Evolutionary conservation across 805 yeast species (phyloP).

Genomic region (Kodamaea laetipori): DNA sequence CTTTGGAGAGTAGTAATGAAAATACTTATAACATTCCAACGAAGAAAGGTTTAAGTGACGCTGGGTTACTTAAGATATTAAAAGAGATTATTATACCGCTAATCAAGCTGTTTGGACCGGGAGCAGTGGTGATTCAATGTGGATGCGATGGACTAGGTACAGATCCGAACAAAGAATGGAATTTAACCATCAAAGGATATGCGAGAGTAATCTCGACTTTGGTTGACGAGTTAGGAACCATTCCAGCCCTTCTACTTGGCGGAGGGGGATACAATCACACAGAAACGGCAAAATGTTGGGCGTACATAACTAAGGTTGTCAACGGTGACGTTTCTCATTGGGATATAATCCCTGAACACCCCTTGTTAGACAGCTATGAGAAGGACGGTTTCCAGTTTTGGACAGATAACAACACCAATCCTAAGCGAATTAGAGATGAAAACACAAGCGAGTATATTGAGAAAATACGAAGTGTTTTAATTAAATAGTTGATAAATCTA

Average conservation of each 20-base stretch:
- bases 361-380: slow-evolving; percentile 42
- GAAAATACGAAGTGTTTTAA: slow-evolving; percentile 30
- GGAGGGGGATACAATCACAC: slow-evolving; percentile 77
- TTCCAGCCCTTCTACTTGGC: slow-evolving; percentile 57
- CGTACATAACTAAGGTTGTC: slow-evolving; percentile 38
- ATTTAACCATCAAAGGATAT: slow-evolving; percentile 56
- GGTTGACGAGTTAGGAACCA: slow-evolving; percentile 17
- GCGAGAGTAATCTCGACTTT: slow-evolving; percentile 37
- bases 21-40: slow-evolving; percentile 57
- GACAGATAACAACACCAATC: slow-evolving; percentile 33
- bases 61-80: slow-evolving; percentile 37
- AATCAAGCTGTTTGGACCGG: slow-evolving; percentile 42
- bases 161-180: slow-evolving; percentile 70
- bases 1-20: slow-evolving; percentile 32
- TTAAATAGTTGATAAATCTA: too few relatives aligned
- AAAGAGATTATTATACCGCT: slow-evolving; percentile 47
- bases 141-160: slow-evolving; percentile 77
- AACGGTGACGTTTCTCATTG: slow-evolving; percentile 30
- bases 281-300: slow-evolving; percentile 65
- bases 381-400: slow-evolving; percentile 52
- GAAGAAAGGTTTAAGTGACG: slow-evolving; percentile 56
- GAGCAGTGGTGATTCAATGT: slow-evolving; percentile 61
- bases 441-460: slow-evolving; percentile 28
- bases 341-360: slow-evolving; percentile 56
- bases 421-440: slow-evolving; percentile 32